Evolutionary conservation across 129 eudicot genomes (phyloP), one percentile per base, ranked within the genome.

Genomic region (Erigeron canadensis): DNA sequence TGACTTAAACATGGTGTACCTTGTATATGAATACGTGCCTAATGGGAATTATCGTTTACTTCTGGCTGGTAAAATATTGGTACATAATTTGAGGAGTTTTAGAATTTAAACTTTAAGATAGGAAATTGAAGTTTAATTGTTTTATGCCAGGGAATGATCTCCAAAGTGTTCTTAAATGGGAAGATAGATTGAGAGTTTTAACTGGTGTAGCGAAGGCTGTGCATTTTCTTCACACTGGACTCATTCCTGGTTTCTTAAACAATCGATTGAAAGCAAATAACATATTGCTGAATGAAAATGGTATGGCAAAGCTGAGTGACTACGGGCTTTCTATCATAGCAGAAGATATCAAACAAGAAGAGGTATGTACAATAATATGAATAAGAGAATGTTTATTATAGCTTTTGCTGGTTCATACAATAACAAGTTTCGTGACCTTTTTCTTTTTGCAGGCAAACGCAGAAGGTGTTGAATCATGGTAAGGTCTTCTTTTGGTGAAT

Each of bases 191-290:
- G 71, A 76, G 81, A 69, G 54, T 81, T 58, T 82, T 86, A 45
- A 86, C 82, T 11, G 92, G 86, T 62, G 82, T 86, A 45, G 92
- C 92, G 22, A 86, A 84, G 71, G 92, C 92, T 59, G 81, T 86
- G 67, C 92, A 86, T 78, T 86, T 84, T 65, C 92, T 86, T 56
- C 92, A 86, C 81, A 86, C 88, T 2, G 92, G 92, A 69, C 76
- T 86, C 16, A 86, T 86, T 70, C 92, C 92, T 5, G 92, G 92
- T 61, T 86, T 86, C 65, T 81, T 86, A 71, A 84, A 73, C 72
- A 86, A 86, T 69, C 78, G 79, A 69, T 65, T 84, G 81, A 86
- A 84, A 77, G 67, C 87, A 23, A 75, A 76, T 57, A 86, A 86
- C 37, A 74, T 86, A 65, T 70, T 86, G 72, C 64, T 84, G 76